Evolutionary conservation across 345 rosid genomes (phyloP), one percentile per base, ranked within the genome.

Genomic region (Erysimum cheiranthoides): DNA sequence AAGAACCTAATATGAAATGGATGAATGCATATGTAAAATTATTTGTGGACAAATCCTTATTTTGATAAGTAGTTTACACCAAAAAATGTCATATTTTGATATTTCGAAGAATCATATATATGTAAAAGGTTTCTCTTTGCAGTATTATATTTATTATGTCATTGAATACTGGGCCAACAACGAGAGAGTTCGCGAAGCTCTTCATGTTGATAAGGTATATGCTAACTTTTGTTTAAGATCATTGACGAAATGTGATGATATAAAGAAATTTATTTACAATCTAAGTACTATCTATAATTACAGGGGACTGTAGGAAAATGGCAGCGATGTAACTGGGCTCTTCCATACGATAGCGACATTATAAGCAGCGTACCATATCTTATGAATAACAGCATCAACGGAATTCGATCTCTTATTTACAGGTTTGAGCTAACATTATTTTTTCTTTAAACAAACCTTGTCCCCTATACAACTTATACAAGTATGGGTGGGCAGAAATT

Each of bases 161-260:
- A 51, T 70, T 30, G 67, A 59, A 47, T 43, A 12, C 0, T 76
- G 80, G 63, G 80, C 75, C n/a, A 69, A 76, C 21, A 36, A 70
- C 46, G 58, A 69, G 35, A 70, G 46, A 13, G 80, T 76, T 31
- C 80, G 70, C 0, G 38, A 61, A 70, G 80, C 73, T 38, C 73
- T 75, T 75, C 73, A 75, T 38, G 73, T 75, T 30, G 1, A 3
- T 0, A 60, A 68, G 73, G 79, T 76, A 43, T 17, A 57, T 8
- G 18, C n/a, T n/a, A 25, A 32, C 17, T 54, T 53, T 45, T 25
- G 38, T 67, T 57, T 30, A 30, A 49, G 43, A 21, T 56, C 46
- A 53, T 43, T 52, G n/a, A 38, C 14, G 6, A 57, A 11, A 3
- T 40, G 13, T 31, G 21, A 30, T 40, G n/a, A 63, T 12, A 49